Percentiles rank a stretch among this genome's conserved stretches.
Conservation (phyloP, 306 rosid genomes). For the Styphnolobium japonicum region DNA sequence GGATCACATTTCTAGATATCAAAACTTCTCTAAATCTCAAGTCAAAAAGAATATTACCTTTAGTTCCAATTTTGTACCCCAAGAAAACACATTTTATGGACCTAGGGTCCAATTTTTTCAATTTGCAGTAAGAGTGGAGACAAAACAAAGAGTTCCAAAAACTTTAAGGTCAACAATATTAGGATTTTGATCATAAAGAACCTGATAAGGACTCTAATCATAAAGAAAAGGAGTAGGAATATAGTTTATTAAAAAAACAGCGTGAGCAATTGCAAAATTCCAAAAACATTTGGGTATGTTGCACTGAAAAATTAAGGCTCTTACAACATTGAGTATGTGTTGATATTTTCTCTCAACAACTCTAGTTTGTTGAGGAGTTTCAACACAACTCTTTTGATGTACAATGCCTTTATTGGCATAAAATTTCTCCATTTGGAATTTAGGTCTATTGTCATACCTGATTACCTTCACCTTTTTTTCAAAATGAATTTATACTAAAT, state of each 20-base stretch:
- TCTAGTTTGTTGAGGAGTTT: too few relatives aligned
- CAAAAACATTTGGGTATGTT: neutral
- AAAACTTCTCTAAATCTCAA: neutral
- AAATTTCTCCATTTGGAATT: too few relatives aligned
- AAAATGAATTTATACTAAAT: too few relatives aligned
- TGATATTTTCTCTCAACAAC: too few relatives aligned
- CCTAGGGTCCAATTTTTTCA: neutral
- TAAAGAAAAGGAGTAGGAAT: neutral
- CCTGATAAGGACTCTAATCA: neutral
- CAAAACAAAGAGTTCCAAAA: neutral
- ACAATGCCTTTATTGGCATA: too few relatives aligned
- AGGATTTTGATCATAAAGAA: neutral
- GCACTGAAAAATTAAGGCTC: neutral
- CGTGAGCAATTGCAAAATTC: neutral
- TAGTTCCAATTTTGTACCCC: neutral
- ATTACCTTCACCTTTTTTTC: too few relatives aligned
- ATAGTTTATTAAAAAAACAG: neutral
- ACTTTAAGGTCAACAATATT: neutral
- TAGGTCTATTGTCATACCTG: too few relatives aligned
- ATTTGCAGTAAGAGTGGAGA: neutral
- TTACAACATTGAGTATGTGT: neutral
- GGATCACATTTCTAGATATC: neutral
- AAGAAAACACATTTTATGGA: neutral
- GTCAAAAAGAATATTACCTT: neutral
- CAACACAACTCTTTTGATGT: too few relatives aligned